Percentiles rank a stretch among this genome's conserved stretches.
Evolutionary conservation across 1,139 yeast species (phyloP).

Genomic region (Saccharomyces hybrid): DNA sequence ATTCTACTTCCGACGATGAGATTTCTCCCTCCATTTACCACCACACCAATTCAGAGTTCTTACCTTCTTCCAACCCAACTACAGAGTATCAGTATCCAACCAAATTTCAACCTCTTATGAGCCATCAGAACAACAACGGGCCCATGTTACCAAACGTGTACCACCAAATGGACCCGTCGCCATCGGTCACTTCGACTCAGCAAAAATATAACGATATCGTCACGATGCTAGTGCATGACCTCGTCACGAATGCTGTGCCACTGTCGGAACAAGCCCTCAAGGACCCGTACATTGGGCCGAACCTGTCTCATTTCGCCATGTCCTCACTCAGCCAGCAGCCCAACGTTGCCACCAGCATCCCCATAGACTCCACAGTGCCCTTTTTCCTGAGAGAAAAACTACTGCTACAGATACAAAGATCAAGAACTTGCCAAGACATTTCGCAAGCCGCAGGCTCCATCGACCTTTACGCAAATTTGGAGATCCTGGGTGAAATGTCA

Average conservation of each 20-base stretch:
- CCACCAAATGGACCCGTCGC: not conserved
- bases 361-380: constrained; percentile 11
- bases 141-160: not conserved
- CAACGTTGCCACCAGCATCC: not conserved
- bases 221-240: constrained; percentile 21
- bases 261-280: constrained; percentile 20
- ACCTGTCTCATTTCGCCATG: constrained; percentile 24
- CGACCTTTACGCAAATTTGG: constrained; percentile 36
- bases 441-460: constrained; percentile 33
- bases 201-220: constrained; percentile 22
- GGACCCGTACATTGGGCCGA: constrained; percentile 15
- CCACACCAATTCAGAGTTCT: not conserved
- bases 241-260: constrained; percentile 24
- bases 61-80: not conserved
- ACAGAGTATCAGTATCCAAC: not conserved
- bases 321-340: constrained; percentile 23
- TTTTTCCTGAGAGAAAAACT: constrained; percentile 31
- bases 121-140: not conserved
- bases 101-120: not conserved
- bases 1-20: not conserved
- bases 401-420: constrained; percentile 47
- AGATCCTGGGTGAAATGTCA: constrained; percentile 50
- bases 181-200: constrained; percentile 3
- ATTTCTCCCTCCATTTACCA: not conserved
- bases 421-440: constrained; percentile 57